These are phyloP conservation scores for Globisporangium rhizosaccharum DNA, from an alignment of 352 stramenopile species.

Conservation along the genomic window DNA sequence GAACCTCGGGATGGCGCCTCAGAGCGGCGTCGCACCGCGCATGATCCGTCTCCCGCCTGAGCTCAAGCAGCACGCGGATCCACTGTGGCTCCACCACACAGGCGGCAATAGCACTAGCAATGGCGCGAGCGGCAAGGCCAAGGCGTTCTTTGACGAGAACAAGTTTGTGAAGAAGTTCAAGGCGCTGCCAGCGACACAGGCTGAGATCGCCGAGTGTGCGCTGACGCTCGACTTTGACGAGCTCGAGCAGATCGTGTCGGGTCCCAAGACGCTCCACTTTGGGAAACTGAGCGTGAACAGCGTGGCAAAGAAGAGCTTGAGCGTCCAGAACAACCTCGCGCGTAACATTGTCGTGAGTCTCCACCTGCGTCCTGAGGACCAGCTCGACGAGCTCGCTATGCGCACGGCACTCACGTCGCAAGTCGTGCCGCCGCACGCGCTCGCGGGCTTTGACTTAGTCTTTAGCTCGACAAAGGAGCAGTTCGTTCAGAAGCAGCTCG, in stretches of 20 bases:
- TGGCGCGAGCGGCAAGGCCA: conserved; percentile 25
- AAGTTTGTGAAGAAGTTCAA: conserved; percentile 94
- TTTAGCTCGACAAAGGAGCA: conserved; percentile 75
- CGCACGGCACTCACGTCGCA: conserved; percentile 65
- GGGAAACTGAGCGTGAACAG: conserved; percentile 88
- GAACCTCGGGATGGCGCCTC: conserved; percentile 51
- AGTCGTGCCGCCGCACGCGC: conserved; percentile 71
- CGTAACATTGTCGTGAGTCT: conserved; percentile 79
- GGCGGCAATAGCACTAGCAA: conserved; percentile 11
- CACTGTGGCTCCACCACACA: conserved; percentile 55
- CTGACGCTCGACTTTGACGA: conserved; percentile 66
- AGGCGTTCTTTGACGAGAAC: conserved; percentile 75
- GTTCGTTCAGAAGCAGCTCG: conserved; percentile 83
- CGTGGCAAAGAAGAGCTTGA: conserved; percentile 69
- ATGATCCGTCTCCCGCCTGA: conserved; percentile 38
- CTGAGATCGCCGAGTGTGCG: conserved; percentile 85
- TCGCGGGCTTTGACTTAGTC: conserved; percentile 88
- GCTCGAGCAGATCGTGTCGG: conserved; percentile 55
- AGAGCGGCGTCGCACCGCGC: conserved; percentile 44
- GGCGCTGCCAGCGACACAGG: conserved; percentile 75
- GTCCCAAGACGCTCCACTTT: conserved; percentile 89
- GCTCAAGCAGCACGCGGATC: conserved; percentile 33
- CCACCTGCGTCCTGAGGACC: conserved; percentile 30
- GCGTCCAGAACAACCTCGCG: conserved; percentile 84
- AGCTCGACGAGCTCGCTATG: conserved; percentile 48